Evolutionary conservation across 2,329 filamentous ascomycete genomes (phyloP).

Genomic region (Ophiostoma piceae): DNA sequence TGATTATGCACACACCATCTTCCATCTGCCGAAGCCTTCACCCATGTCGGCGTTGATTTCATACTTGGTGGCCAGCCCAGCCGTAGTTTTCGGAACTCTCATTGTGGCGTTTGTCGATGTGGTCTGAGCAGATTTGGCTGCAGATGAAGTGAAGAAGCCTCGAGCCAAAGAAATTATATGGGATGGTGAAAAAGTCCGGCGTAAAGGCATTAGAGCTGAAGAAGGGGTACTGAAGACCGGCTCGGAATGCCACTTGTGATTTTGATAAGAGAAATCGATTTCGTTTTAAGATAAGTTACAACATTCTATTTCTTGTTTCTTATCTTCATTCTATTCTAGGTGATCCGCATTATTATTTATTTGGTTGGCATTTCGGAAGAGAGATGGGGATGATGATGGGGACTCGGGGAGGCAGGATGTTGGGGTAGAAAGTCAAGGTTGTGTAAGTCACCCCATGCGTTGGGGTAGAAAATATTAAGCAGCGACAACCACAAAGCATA

Average conservation of each 20-base stretch:
- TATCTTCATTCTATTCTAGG: neutral
- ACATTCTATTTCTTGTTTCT: neutral
- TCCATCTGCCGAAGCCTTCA: conserved; percentile 43
- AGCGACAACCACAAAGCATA: neutral
- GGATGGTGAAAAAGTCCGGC: neutral
- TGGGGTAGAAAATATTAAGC: neutral
- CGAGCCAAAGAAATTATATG: neutral
- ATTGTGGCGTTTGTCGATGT: neutral
- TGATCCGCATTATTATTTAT: neutral
- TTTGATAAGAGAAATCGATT: neutral
- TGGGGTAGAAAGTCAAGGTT: neutral
- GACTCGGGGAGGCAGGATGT: neutral
- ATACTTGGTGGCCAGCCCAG: conserved; percentile 6
- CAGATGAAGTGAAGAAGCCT: neutral
- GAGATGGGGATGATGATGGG: neutral
- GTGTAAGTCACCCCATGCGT: neutral
- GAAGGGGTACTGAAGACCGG: neutral
- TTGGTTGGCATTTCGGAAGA: neutral
- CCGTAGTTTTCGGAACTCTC: neutral
- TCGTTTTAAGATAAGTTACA: neutral
- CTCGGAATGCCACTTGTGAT: neutral
- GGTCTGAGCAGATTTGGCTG: neutral
- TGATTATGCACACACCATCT: conserved; percentile 26
- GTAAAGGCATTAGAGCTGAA: neutral
- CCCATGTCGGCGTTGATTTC: conserved; percentile 43